A percentile compares a stretch with the other conserved stretches of the same genome.
These are phyloP conservation scores for Russula brevipes DNA, from an alignment of 768 basidiomycete genomes.

Conservation along the genomic window DNA sequence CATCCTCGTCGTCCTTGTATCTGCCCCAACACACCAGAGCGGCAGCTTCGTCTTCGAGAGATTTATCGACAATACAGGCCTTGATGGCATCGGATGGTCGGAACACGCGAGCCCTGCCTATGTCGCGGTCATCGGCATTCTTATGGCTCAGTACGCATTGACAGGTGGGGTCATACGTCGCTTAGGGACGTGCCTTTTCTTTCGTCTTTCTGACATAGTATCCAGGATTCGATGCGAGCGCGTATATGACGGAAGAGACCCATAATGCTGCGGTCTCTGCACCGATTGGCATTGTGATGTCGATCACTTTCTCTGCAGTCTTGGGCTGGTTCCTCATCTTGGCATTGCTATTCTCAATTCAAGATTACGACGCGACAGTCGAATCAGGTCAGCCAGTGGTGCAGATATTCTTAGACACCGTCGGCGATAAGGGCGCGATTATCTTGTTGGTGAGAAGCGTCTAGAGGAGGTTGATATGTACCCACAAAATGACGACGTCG, in stretches of 20 bases:
- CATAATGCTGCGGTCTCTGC: slow-evolving; percentile 56
- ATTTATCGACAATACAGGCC: slow-evolving; percentile 67
- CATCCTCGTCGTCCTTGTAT: slow-evolving; percentile 64
- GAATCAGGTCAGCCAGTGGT: slow-evolving; percentile 63
- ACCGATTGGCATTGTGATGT: slow-evolving; percentile 61
- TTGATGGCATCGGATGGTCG: slow-evolving; percentile 52
- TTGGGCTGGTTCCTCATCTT: slow-evolving; percentile 74
- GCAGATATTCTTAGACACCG: slow-evolving; percentile 73
- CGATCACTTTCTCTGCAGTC: slow-evolving; percentile 65
- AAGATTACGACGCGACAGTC: slow-evolving; percentile 56
- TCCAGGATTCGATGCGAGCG: slow-evolving; percentile 67
- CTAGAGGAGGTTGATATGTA: neutral
- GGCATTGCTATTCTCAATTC: slow-evolving; percentile 71
- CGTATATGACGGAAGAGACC: slow-evolving; percentile 78
- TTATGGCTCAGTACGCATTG: slow-evolving; percentile 74
- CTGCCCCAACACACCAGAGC: slow-evolving; percentile 65
- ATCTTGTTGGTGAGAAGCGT: slow-evolving; percentile 52
- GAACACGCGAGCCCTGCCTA: slow-evolving; percentile 63
- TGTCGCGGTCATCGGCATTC: slow-evolving; percentile 63
- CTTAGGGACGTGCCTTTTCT: neutral
- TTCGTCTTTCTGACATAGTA: neutral
- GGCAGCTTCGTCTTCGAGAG: slow-evolving; percentile 63
- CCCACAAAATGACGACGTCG: neutral
- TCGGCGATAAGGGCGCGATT: slow-evolving; percentile 68
- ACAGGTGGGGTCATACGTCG: slow-evolving; percentile 41